Base-by-base conservation (phyloP, 2,329 filamentous ascomycete genomes). In the Nigrograna mackinnonii region DNA sequence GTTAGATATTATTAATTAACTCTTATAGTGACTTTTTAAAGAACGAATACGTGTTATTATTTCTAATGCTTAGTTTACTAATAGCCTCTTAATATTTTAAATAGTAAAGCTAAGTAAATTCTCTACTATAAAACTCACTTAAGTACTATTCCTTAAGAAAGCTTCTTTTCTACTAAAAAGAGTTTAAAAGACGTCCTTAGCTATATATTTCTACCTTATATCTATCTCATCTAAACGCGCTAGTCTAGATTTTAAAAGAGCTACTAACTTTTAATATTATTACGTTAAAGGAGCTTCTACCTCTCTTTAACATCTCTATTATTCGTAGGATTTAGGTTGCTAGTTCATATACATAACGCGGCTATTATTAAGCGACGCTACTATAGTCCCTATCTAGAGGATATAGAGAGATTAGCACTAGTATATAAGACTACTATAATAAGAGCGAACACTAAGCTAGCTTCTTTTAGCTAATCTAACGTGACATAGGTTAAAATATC, bases 341-440 rank as follows among this genome's bases (percentile, higher is more conserved):
- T n/a, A n/a, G n/a, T n/a, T n/a, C n/a, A n/a, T n/a, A n/a, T n/a
- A n/a, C n/a, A n/a, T n/a, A n/a, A n/a, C n/a, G n/a, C n/a, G n/a
- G n/a, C n/a, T n/a, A n/a, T n/a, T n/a, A 7, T 16, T 36, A 19
- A 14, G 19, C 9, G 16, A 43, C 47, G 13, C 59, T 50, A 12
- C 58, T 52, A 2, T 58, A 52, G 1, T 50, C 53, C n/a, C 49
- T 45, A 5, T 47, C 49, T 57, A 57, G 12, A 37, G 37, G n/a
- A n/a, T 3, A 47, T 39, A 12, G 54, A 41, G 6, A 50, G 34
- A 20, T 46, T 50, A 0, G 55, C 60, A 22, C 56, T 57, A 4
- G 55, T 56, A 6, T 14, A 26, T 1, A 55, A 54, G 32, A 53
- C 42, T 11, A 50, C 53, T 2, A 51, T 53, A 2, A 52, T 57